Percentiles rank a stretch among this genome's conserved stretches.
Evolutionary conservation across 2,329 filamentous ascomycete genomes (phyloP).

Genomic region (Nemania abortiva): DNA sequence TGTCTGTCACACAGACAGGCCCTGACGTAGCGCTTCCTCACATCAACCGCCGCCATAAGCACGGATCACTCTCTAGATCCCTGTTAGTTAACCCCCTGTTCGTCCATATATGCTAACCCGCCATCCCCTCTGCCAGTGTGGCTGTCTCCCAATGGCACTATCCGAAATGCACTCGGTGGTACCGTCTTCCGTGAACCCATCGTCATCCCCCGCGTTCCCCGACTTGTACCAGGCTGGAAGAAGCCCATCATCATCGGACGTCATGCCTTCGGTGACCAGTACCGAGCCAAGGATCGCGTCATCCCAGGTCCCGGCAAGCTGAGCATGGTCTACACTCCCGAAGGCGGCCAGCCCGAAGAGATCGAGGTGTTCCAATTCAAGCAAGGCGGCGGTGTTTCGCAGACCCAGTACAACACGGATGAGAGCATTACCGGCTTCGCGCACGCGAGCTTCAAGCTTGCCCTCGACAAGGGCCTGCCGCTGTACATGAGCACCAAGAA

Average conservation of each 20-base stretch:
- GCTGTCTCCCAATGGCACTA: slow-evolving; percentile 96
- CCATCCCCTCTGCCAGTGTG: slow-evolving; percentile 74
- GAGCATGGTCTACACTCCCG: slow-evolving; percentile 93
- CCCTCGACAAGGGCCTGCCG: slow-evolving; percentile 86
- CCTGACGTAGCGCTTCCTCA: not conserved
- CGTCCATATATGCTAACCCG: slow-evolving; percentile 34
- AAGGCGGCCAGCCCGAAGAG: slow-evolving; percentile 82
- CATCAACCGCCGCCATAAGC: too few relatives aligned
- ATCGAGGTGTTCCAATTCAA: slow-evolving; percentile 94
- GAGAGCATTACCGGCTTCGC: slow-evolving; percentile 96
- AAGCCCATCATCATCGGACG: slow-evolving; percentile 99
- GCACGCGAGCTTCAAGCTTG: slow-evolving; percentile 96
- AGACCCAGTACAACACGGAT: slow-evolving; percentile 98
- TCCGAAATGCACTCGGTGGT: slow-evolving; percentile 81
- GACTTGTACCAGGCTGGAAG: slow-evolving; percentile 96
- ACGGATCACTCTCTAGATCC: slow-evolving; percentile 14
- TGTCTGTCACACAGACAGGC: slow-evolving; percentile 20
- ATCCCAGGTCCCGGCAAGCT: slow-evolving; percentile 86
- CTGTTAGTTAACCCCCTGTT: too few relatives aligned
- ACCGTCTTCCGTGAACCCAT: slow-evolving; percentile 99
- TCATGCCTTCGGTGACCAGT: slow-evolving; percentile 98
- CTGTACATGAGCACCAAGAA: slow-evolving; percentile 99
- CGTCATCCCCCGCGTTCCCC: slow-evolving; percentile 91
- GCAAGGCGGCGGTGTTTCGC: slow-evolving; percentile 85
- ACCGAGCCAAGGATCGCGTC: slow-evolving; percentile 93